Evolutionary conservation across 768 basidiomycete genomes (phyloP).

Genomic region (Russula sp.): DNA sequence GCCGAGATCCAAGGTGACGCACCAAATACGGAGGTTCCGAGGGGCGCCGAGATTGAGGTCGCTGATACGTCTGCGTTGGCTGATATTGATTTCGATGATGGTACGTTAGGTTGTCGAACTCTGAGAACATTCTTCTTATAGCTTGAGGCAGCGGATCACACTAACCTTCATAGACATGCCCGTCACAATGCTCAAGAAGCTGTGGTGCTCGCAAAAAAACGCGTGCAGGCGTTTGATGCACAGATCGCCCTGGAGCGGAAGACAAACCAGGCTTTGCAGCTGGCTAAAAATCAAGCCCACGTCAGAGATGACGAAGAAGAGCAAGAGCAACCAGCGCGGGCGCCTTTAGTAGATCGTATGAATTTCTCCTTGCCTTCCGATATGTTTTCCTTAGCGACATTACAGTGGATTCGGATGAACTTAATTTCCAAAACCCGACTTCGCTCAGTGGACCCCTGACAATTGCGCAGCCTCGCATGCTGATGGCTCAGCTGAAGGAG

Average conservation of each 20-base stretch:
- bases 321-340: slow-evolving; percentile 33
- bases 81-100: slow-evolving; percentile 90
- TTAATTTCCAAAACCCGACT: slow-evolving; percentile 99
- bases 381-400: not conserved
- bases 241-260: slow-evolving; percentile 79
- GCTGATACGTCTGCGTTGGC: slow-evolving; percentile 51
- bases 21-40: slow-evolving; percentile 45
- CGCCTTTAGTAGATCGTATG: slow-evolving; percentile 72
- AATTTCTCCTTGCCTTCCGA: slow-evolving; percentile 13
- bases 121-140: slow-evolving; percentile 9
- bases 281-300: slow-evolving; percentile 55
- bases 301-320: slow-evolving; percentile 45
- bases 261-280: slow-evolving; percentile 69
- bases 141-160: slow-evolving; percentile 67
- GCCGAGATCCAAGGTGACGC: slow-evolving; percentile 71
- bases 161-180: slow-evolving; percentile 82
- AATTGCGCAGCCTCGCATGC: slow-evolving; percentile 90
- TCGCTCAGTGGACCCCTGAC: slow-evolving; percentile 80
- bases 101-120: slow-evolving; percentile 42
- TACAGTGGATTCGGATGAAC: slow-evolving; percentile 89
- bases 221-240: slow-evolving; percentile 82
- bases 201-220: slow-evolving; percentile 68
- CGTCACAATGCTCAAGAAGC: slow-evolving; percentile 88
- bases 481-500: slow-evolving; percentile 95
- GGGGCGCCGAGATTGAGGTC: slow-evolving; percentile 57